Percentiles rank a stretch among this genome's conserved stretches.
Evolutionary conservation across 768 basidiomycete genomes (phyloP).

Genomic region (Podaxis pistillaris): DNA sequence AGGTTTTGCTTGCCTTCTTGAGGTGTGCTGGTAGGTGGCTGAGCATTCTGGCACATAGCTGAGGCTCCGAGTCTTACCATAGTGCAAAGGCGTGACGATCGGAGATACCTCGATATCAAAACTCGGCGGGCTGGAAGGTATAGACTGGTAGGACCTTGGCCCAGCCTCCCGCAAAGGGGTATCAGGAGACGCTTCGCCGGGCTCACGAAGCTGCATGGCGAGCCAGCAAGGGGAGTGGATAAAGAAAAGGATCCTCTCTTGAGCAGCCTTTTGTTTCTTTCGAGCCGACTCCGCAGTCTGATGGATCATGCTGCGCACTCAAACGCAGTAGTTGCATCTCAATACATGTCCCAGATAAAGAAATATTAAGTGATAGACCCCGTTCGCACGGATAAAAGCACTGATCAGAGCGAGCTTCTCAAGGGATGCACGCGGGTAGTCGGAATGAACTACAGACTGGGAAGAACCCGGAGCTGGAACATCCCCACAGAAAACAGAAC

Average conservation of each 20-base stretch:
- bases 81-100: slow-evolving; percentile 14
- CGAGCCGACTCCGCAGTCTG: slow-evolving; percentile 3
- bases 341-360: neutral
- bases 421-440: neutral
- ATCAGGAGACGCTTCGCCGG: neutral
- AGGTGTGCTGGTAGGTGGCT: slow-evolving; percentile 18
- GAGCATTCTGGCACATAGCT: neutral
- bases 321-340: neutral
- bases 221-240: neutral
- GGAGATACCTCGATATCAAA: slow-evolving; percentile 11
- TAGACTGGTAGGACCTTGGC: neutral
- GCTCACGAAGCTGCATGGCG: slow-evolving; percentile 7
- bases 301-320: slow-evolving; percentile 11
- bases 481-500: no score
- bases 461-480: no score
- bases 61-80: neutral
- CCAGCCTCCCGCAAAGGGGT: neutral
- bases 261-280: neutral
- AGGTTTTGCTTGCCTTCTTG: slow-evolving; percentile 24
- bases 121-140: neutral
- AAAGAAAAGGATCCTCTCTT: no score
- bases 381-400: neutral
- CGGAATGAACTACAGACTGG: no score
- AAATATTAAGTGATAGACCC: neutral
- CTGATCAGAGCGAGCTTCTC: neutral